Evolutionary conservation across 2,329 filamentous ascomycete genomes (phyloP).

Genomic region (Drechslera avenae): DNA sequence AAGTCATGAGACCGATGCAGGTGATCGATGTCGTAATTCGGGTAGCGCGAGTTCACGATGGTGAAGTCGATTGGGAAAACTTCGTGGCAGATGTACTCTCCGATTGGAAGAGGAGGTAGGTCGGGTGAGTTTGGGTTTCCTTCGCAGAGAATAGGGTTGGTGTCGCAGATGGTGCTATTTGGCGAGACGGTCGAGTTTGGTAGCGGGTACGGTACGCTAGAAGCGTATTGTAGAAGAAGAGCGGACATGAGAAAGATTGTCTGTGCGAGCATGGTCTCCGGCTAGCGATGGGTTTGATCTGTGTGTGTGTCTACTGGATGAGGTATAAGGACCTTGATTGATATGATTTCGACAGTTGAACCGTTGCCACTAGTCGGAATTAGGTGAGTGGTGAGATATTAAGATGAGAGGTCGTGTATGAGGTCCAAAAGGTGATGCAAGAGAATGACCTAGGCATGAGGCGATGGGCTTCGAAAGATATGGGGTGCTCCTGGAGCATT

Average conservation of each 20-base stretch:
- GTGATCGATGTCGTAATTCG: conserved; percentile 22
- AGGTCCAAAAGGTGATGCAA: too few relatives aligned
- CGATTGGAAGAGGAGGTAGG: conserved; percentile 1
- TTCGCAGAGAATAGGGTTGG: conserved; percentile 1
- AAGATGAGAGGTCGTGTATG: too few relatives aligned
- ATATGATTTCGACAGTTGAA: too few relatives aligned
- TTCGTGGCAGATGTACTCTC: conserved; percentile 23
- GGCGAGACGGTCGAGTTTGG: conserved; percentile 12
- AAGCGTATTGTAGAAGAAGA: conserved; percentile 9
- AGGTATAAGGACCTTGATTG: too few relatives aligned
- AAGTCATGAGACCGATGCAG: conserved; percentile 27
- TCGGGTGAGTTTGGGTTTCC: not conserved
- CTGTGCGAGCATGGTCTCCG: not conserved
- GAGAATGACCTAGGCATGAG: too few relatives aligned
- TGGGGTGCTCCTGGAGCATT: too few relatives aligned
- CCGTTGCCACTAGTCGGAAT: too few relatives aligned
- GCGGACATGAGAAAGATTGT: conserved; percentile 3
- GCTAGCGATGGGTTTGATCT: not conserved
- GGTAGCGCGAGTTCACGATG: conserved; percentile 37
- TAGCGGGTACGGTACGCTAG: conserved; percentile 18
- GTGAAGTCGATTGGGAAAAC: conserved; percentile 31
- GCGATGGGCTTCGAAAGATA: too few relatives aligned
- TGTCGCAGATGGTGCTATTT: conserved; percentile 12
- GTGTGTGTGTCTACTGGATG: too few relatives aligned
- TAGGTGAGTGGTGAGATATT: too few relatives aligned